A percentile compares a stretch with the other conserved stretches of the same genome.
phyloP scores from a whole-genome alignment of 1,139 yeast genomes.

The Casaregolazyma lundiana region DNA sequence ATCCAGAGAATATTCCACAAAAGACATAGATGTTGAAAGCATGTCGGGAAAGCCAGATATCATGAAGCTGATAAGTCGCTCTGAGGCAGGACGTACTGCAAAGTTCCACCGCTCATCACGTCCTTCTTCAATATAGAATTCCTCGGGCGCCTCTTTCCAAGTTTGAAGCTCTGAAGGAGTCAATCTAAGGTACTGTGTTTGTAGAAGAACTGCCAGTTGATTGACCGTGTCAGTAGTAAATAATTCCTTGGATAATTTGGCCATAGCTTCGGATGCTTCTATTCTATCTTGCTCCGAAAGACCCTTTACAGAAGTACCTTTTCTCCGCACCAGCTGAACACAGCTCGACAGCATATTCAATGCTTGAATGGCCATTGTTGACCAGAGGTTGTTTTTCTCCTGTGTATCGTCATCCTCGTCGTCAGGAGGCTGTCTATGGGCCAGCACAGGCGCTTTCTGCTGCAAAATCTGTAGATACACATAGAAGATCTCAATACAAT shows the following conservation, averaged over 20 bases:
- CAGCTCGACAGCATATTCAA: slow-evolving; percentile 61
- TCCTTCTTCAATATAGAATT: slow-evolving; percentile 81
- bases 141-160: slow-evolving; percentile 87
- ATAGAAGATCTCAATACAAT: slow-evolving; percentile 54
- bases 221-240: slow-evolving; percentile 55
- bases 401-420: slow-evolving; percentile 38
- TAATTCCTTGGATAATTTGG: slow-evolving; percentile 47
- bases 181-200: slow-evolving; percentile 67
- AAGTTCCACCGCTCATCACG: slow-evolving; percentile 69
- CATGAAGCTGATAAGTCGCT: slow-evolving; percentile 75
- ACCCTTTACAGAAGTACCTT: slow-evolving; percentile 65
- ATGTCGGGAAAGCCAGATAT: slow-evolving; percentile 58
- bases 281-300: slow-evolving; percentile 49
- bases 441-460: slow-evolving; percentile 53
- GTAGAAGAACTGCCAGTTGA: slow-evolving; percentile 59
- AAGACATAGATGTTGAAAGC: slow-evolving; percentile 56
- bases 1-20: slow-evolving; percentile 52
- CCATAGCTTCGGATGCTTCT: slow-evolving; percentile 58
- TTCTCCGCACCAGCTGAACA: slow-evolving; percentile 56
- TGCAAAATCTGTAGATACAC: slow-evolving; percentile 57
- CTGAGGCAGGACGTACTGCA: slow-evolving; percentile 84
- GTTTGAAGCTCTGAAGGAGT: slow-evolving; percentile 71
- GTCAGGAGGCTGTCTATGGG: slow-evolving; percentile 38
- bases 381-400: slow-evolving; percentile 68
- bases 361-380: slow-evolving; percentile 65